Base-by-base conservation (phyloP, 805 yeast species). In the Saturnispora sekii region DNA sequence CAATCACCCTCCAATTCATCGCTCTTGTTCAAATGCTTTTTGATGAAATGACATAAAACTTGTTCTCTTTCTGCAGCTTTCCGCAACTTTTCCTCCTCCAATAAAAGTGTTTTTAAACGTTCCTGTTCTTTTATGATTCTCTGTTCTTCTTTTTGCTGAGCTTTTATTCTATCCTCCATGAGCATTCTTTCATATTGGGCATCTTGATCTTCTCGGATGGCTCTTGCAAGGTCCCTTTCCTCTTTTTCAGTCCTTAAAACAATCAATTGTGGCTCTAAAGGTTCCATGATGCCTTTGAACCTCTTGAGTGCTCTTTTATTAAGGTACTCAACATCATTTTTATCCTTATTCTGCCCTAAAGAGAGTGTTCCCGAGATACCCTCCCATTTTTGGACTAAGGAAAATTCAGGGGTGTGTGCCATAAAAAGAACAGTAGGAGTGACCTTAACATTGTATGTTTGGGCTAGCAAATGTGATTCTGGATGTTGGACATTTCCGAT, bases 401-500 rank as follows among this genome's bases (percentile, higher is more conserved):
- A 38, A 26, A 43, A 43, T 6, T 32, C 41, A 17, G 32, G 31
- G 10, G 28, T 15, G 64, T 67, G 83, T 34, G 68, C 82, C 53
- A 62, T 73, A 61, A 70, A 64, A 44, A 66, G 69, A 12, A 76
- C 62, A 48, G 69, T 76, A 1, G 93, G 90, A 18, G 78, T 64
- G 33, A 72, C 66, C 26, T 71, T 67, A 2, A 75, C 71, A 32
- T 66, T 69, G 49, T 81, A 67, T 33, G 73, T 66, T 50, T 70
- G 70, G 1, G 85, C 84, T 35, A 84, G 72, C 47, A 78, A 78
- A 65, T 75, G 77, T 3, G 84, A 74, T 58, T 84, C 90, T 1
- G 81, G 70, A 51, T 77, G 77, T 12, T 69, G 62, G 18, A 76
- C 77, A 51, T 79, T 77, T 0, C 85, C 84, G 34, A 82, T 72